Conservation (phyloP, 1,139 yeast genomes). For the Saccharomyces hybrid region DNA sequence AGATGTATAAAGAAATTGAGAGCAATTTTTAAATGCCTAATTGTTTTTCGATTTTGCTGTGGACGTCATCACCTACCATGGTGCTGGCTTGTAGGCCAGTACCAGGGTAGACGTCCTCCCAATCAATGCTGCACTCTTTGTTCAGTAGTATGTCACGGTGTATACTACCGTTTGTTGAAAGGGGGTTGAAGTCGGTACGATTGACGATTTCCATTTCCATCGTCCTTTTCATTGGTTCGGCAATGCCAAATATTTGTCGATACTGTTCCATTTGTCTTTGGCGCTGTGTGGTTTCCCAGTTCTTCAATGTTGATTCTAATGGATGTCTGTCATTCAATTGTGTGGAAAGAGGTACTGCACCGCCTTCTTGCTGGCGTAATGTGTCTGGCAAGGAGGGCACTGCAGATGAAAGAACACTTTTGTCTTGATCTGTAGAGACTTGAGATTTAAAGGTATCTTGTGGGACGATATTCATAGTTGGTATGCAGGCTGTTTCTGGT, state of each 20-base stretch:
- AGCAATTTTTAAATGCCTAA: slow-evolving; percentile 45
- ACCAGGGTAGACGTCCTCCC: slow-evolving; percentile 84
- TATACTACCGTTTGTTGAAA: slow-evolving; percentile 39
- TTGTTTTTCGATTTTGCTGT: slow-evolving; percentile 61
- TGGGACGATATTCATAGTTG: slow-evolving; percentile 28
- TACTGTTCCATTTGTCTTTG: slow-evolving; percentile 68
- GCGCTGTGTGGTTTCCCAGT: slow-evolving; percentile 77
- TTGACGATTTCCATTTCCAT: slow-evolving; percentile 80
- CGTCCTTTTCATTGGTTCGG: slow-evolving; percentile 81
- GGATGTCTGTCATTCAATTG: slow-evolving; percentile 83
- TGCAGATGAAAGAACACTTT: slow-evolving; percentile 17
- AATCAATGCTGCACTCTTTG: slow-evolving; percentile 69
- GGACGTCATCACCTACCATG: slow-evolving; percentile 44
- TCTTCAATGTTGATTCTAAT: slow-evolving; percentile 60
- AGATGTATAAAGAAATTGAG: not conserved
- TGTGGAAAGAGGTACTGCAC: slow-evolving; percentile 44
- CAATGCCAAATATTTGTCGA: slow-evolving; percentile 68
- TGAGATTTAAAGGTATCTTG: slow-evolving; percentile 16
- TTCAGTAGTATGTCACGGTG: slow-evolving; percentile 75
- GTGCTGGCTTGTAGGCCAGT: slow-evolving; percentile 15
- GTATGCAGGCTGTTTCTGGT: not conserved
- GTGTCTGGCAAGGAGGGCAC: slow-evolving; percentile 31
- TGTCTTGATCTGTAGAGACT: slow-evolving; percentile 19
- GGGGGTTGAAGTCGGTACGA: slow-evolving; percentile 66
- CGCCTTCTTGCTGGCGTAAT: slow-evolving; percentile 29